Evolutionary conservation across 192 early-diverging fungal species (phyloP), one percentile per base, ranked within the genome.

Genomic region (Podila minutissima): DNA sequence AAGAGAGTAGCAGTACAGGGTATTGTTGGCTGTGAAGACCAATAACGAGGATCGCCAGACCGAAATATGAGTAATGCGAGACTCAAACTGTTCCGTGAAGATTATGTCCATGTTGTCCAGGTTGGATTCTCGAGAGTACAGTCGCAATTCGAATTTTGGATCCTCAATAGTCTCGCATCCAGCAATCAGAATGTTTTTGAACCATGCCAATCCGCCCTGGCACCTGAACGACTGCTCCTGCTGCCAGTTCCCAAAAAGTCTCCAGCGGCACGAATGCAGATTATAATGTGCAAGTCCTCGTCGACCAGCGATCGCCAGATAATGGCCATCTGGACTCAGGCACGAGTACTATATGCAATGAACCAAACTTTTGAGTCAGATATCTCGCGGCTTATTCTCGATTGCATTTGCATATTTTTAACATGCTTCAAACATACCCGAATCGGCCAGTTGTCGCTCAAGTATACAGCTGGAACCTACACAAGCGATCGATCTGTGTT

Each of bases 221-320:
- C 92, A 89, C 19, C 82, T 37, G 74, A 95, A 93, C 29, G 87
- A 89, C 72, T 93, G 88, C 72, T 95, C 94, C 66, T 94, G 88
- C 46, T 88, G 87, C 81, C 94, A 93, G 74, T 94, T 96, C 9
- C 96, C 94, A 89, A 97, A 95, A 46, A 98, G 66, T 68, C 95
- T 96, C 97, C 97, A 99, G 70, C 90, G 78, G 31, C 90, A 88
- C 4, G 93, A 90, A 3, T 75, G 71, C 20, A 88, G 74, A 77
- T 90, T 95, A 66, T 94, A 94, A 69, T 93, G 91, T 4, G 94
- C 92, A 57, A 99, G 74, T 12, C 97, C 97, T 19, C 90, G 91
- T 60, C 79, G 86, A 2, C 97, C 97, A 12, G 97, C 94, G 65
- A 97, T 90, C 0, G 95, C 97, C 33, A 97, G 83, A 67, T 88